These are phyloP conservation scores for Kwoniella mangroviensis DNA, from an alignment of 768 basidiomycete genomes.

Conservation along the genomic window DNA sequence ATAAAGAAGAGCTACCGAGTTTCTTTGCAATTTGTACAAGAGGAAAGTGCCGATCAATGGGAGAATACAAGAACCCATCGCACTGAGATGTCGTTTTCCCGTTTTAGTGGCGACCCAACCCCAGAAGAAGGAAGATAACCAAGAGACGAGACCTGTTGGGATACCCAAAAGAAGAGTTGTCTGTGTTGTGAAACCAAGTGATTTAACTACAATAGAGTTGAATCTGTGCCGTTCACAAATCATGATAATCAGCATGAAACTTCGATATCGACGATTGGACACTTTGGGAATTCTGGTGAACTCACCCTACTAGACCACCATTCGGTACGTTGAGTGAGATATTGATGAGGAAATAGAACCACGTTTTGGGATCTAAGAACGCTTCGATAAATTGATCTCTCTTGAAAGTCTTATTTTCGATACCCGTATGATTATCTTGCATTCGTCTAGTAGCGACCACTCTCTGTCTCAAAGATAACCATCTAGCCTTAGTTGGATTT, in stretches of 20 bases:
- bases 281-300: background rate
- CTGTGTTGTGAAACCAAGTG: conserved; percentile 30
- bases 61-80: conserved; percentile 33
- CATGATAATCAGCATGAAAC: no score
- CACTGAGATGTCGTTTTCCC: conserved; percentile 13
- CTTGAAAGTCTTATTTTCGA: conserved; percentile 44
- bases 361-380: conserved; percentile 38
- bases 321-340: conserved; percentile 39
- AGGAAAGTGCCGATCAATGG: conserved; percentile 40
- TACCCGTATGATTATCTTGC: conserved; percentile 34
- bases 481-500: conserved; percentile 35
- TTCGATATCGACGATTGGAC: background rate
- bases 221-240: conserved; percentile 13
- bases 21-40: conserved; percentile 31
- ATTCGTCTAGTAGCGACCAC: conserved; percentile 35
- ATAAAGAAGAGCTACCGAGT: conserved; percentile 36
- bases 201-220: conserved; percentile 29
- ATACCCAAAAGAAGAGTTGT: conserved; percentile 33
- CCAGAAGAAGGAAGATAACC: conserved; percentile 37
- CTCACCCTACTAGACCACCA: conserved; percentile 22
- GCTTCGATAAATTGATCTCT: conserved; percentile 34
- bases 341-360: conserved; percentile 42
- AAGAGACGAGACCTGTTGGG: conserved; percentile 43
- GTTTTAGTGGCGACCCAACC: conserved; percentile 36
- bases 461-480: conserved; percentile 38